Base-by-base conservation (phyloP, 169 alveolate genomes). In the Eimeria acervulina region DNA sequence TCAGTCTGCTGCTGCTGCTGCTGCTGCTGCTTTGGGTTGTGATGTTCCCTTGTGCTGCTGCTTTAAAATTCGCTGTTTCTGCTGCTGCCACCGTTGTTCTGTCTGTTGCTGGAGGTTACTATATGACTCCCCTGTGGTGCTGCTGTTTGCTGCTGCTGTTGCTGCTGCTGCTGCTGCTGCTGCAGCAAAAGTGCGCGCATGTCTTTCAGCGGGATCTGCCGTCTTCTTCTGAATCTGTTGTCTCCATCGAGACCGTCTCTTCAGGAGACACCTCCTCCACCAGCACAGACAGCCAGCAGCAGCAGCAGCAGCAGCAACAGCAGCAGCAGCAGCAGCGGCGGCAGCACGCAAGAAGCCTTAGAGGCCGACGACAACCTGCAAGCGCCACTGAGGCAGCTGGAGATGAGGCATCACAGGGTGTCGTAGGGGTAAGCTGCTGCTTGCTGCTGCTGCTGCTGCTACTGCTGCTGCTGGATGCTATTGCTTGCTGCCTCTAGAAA, bases 301-400 rank as follows among this genome's bases (percentile, higher is more conserved):
- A 47, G 68, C 90, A 80, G 90, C 90, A 80, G 66, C 90, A 80
- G 68, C 89, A 78, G 89, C 90, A 47, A 19, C 61, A 47, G 90
- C 90, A 23, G 84, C 84, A 74, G 84, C 51, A 26, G 90, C 59
- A 51, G 78, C 90, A 47, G 40, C 61, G 26, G 90, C 90, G 28
- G 84, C 84, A 74, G 84, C 51, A 26, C 68, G 21, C 7, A 26
- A 80, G 90, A 61, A n/a, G 70, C 90, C 63, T 19, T 23, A 31
- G 90, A 47, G 38, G 38, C 19, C 90, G 90, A 23, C 5, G 90
- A 19, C 68, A 12, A 21, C 68, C 36, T 26, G 90, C 68, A 33
- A 8, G 68, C 13, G 90, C 59, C 10, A 66, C 90, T 40, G 59
- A 51, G 21, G 90, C 21, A 42, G 36, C n/a, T 12, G 90, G 90